Conservation (phyloP, 2,329 filamentous ascomycete genomes). For the Biscogniauxia mediterranea region DNA sequence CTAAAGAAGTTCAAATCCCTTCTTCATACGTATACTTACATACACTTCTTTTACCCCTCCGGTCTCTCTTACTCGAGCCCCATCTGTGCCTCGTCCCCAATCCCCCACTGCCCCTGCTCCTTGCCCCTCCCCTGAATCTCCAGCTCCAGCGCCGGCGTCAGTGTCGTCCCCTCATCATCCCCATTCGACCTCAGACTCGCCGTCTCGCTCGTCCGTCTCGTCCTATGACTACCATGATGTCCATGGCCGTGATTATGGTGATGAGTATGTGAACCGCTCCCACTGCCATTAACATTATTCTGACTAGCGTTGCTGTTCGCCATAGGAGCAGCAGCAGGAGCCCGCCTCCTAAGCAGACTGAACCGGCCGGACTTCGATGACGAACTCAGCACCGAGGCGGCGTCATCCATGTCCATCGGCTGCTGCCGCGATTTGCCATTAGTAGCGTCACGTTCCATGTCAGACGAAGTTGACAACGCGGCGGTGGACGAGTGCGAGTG, state of each 20-base stretch:
- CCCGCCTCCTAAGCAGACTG: background rate
- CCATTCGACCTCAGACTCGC: slow-evolving; percentile 39
- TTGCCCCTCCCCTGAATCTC: slow-evolving; percentile 52
- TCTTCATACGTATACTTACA: no score
- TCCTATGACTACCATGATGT: no score
- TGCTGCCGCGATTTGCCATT: slow-evolving; percentile 4
- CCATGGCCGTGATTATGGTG: no score
- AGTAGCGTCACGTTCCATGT: slow-evolving; percentile 2
- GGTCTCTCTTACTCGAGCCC: slow-evolving; percentile 60
- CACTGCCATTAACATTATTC: no score
- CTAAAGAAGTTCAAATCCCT: no score
- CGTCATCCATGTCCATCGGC: slow-evolving; percentile 27
- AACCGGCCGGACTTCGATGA: slow-evolving; percentile 31
- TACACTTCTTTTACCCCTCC: background rate
- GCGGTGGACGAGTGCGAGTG: slow-evolving; percentile 18
- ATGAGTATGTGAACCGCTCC: no score
- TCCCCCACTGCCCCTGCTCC: slow-evolving; percentile 67
- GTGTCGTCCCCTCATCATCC: slow-evolving; percentile 26
- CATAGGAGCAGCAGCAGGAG: no score
- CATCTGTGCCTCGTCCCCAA: slow-evolving; percentile 84
- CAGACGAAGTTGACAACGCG: slow-evolving; percentile 16
- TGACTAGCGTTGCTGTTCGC: no score
- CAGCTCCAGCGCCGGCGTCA: slow-evolving; percentile 42
- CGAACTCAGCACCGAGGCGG: slow-evolving; percentile 29
- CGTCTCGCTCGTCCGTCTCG: slow-evolving; percentile 41